Evolutionary conservation across 441 rosid genomes (phyloP), one percentile per base, ranked within the genome.

Genomic region (Pelargonium myrrhifolium): DNA sequence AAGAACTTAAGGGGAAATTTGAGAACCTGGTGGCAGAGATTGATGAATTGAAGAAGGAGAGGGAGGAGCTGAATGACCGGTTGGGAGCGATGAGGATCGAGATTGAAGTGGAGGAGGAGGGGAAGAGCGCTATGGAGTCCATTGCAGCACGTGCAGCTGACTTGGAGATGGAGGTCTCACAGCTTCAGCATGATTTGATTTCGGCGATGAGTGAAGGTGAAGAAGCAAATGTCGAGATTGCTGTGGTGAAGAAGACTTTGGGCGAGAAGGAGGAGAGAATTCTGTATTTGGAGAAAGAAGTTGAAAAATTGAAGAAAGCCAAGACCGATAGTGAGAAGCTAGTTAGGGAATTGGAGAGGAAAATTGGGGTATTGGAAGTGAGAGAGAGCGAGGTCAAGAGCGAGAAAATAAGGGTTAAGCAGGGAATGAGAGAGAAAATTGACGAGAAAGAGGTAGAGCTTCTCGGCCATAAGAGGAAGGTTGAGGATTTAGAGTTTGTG

Each of bases 171-270:
- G 92, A 86, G 71, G 85, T 82, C 11, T 65, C 78, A 0, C 80
- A 85, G 80, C 86, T 89, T 15, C 96, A 87, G 59, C 89, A 87
- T 1, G 95, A 93, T 61, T 65, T 88, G 74, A 71, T 81, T 9
- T 67, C 58, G 8, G 79, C 86, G 0, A 79, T 81, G 84, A 77
- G 42, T 14, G 92, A 72, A 2, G 81, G 74, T 0, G 86, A 80
- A 24, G 88, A 89, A 47, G 81, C 81, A 17, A 80, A 49, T 21
- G 72, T 56, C 20, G 87, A 86, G 76, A 74, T 76, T 11, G 69
- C 11, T 3, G 82, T 78, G 68, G 42, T 88, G 76, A 89, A 78
- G 84, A 75, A 42, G 39, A 74, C 43, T 4, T 24, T 82, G 71
- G 82, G 70, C 0, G 89, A 84, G 77, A 84, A 83, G 73, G 82